These are phyloP conservation scores for Rhinocladiella similis DNA, from an alignment of 2,329 filamentous ascomycete genomes.

Conservation along the genomic window DNA sequence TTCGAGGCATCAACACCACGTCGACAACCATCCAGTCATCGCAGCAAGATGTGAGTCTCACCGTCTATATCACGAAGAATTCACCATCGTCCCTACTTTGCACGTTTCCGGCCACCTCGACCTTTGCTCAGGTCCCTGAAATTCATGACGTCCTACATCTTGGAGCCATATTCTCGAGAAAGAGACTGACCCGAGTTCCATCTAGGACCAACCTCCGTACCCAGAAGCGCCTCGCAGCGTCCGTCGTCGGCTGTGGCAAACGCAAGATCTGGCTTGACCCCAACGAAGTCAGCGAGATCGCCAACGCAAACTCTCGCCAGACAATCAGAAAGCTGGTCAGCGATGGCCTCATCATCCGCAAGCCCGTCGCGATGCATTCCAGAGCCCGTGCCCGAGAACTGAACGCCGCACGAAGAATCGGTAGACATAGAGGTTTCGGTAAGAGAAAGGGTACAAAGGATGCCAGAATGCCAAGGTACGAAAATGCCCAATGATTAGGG, in stretches of 20 bases:
- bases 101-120: not conserved
- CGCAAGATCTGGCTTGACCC: conserved; percentile 99
- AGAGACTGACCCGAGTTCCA: conserved; percentile 6
- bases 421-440: conserved; percentile 98
- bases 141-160: conserved; percentile 4
- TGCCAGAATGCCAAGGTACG: conserved; percentile 97
- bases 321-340: conserved; percentile 99
- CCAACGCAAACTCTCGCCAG: conserved; percentile 99
- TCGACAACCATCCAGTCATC: conserved; percentile 14
- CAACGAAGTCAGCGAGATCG: conserved; percentile 98
- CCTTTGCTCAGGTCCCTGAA: not conserved
- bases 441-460: conserved; percentile 99
- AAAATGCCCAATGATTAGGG: conserved; percentile 27
- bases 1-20: conserved; percentile 2
- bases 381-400: conserved; percentile 93
- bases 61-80: not conserved
- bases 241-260: conserved; percentile 98
- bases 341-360: conserved; percentile 99
- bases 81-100: not conserved
- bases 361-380: conserved; percentile 99
- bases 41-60: conserved; percentile 27
- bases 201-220: conserved; percentile 98
- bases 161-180: not conserved
- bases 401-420: conserved; percentile 89
- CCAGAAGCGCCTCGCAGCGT: conserved; percentile 99